These are phyloP conservation scores for Boletus sp. DNA, from an alignment of 1,284 basidiomycete genomes.

Conservation along the genomic window DNA sequence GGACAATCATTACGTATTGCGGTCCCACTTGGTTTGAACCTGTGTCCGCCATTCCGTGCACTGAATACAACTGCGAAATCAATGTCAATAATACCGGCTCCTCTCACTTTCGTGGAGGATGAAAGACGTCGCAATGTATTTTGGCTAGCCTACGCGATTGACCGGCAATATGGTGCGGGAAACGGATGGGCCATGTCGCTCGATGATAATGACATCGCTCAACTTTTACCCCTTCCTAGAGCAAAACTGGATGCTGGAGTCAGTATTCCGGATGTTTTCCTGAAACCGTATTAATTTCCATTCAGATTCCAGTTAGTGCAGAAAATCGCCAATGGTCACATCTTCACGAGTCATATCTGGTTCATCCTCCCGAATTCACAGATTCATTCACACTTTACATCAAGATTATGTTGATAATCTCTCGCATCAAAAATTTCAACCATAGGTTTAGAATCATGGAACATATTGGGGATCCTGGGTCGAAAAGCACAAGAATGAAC, in stretches of 20 bases:
- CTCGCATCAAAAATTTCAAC: conserved; percentile 70
- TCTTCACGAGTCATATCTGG: conserved; percentile 51
- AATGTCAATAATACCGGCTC: conserved; percentile 54
- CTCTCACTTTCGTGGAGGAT: conserved; percentile 60
- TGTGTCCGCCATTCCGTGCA: conserved; percentile 64
- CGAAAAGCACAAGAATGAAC: conserved; percentile 16
- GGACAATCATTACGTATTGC: conserved; percentile 55
- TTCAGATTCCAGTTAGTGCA: conserved; percentile 49
- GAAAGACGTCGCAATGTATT: conserved; percentile 68
- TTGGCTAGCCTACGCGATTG: conserved; percentile 67
- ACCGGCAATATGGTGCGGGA: conserved; percentile 60
- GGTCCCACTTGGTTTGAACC: conserved; percentile 64
- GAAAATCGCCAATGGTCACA: conserved; percentile 68
- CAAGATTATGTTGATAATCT: conserved; percentile 64
- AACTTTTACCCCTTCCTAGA: conserved; percentile 60
- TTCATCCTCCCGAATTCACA: conserved; percentile 58
- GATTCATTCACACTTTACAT: conserved; percentile 75
- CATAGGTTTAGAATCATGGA: conserved; percentile 58
- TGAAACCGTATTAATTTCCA: conserved; percentile 16
- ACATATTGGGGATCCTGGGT: conserved; percentile 46
- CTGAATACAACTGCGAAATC: conserved; percentile 51
- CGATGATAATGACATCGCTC: conserved; percentile 68
- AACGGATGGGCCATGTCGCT: conserved; percentile 70
- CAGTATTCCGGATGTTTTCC: conserved; percentile 25
- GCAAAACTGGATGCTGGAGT: conserved; percentile 61